These are phyloP conservation scores for Immersiella caudata DNA, from an alignment of 495 filamentous ascomycete genomes.

Conservation along the genomic window DNA sequence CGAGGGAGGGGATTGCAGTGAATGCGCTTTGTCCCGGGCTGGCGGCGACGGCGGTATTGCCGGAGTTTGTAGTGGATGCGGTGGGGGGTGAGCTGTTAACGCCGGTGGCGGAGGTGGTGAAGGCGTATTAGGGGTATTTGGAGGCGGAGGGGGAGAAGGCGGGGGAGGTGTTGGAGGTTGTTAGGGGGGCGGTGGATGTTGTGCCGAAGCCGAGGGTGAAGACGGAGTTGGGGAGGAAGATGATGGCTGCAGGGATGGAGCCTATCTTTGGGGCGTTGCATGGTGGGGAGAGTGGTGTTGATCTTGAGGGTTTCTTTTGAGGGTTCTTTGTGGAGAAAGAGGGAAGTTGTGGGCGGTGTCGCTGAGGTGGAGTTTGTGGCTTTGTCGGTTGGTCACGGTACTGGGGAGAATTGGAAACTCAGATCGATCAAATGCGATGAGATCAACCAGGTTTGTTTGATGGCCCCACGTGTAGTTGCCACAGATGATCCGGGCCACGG, in stretches of 20 bases:
- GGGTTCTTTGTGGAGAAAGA: too few relatives aligned
- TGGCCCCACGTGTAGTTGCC: too few relatives aligned
- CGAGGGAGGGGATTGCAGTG: slow-evolving; percentile 43
- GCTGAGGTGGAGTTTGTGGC: too few relatives aligned
- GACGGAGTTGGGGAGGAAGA: not conserved
- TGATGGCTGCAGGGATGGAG: slow-evolving; percentile 19
- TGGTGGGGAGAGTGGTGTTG: slow-evolving; percentile 6
- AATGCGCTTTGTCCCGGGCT: slow-evolving; percentile 40
- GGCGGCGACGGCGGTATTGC: slow-evolving; percentile 43
- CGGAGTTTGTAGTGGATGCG: slow-evolving; percentile 40
- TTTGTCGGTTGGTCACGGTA: too few relatives aligned
- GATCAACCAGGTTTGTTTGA: too few relatives aligned
- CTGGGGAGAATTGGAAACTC: too few relatives aligned
- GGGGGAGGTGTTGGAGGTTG: slow-evolving; percentile 40
- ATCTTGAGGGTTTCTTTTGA: slow-evolving; percentile 2
- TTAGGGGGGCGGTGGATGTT: slow-evolving; percentile 22
- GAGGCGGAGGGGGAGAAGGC: slow-evolving; percentile 31
- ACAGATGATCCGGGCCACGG: too few relatives aligned
- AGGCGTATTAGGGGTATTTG: slow-evolving; percentile 38
- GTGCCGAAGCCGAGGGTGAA: not conserved
- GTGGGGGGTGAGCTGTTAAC: slow-evolving; percentile 39
- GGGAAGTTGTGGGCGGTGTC: too few relatives aligned
- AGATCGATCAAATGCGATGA: too few relatives aligned
- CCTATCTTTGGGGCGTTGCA: slow-evolving; percentile 18
- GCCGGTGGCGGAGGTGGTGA: slow-evolving; percentile 38